Percentiles rank a stretch among this genome's conserved stretches.
These are phyloP conservation scores for Clitopilus passeckerianus DNA, from an alignment of 768 basidiomycete species.

Conservation along the genomic window DNA sequence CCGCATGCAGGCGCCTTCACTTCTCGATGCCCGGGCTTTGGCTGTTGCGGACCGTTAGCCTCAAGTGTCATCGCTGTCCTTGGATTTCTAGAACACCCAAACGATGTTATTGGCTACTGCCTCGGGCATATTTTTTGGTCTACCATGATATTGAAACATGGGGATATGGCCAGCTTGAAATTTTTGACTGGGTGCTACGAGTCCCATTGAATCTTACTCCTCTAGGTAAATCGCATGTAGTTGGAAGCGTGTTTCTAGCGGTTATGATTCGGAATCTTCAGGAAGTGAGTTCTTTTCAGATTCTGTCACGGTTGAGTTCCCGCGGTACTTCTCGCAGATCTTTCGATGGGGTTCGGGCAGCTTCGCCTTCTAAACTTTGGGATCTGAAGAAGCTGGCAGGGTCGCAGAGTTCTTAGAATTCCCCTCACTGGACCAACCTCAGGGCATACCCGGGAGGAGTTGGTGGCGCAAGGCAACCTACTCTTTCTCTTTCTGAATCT, in stretches of 20 bases:
- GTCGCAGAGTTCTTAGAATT: neutral
- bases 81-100: neutral
- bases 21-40: too few relatives aligned
- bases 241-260: neutral
- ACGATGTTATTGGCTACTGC: neutral
- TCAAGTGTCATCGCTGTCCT: too few relatives aligned
- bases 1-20: neutral
- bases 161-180: neutral
- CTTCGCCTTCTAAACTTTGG: neutral
- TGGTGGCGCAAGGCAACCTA: neutral
- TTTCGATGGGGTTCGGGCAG: neutral
- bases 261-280: neutral
- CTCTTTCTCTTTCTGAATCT: neutral
- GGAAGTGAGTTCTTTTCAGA: neutral
- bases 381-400: neutral
- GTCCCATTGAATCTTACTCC: neutral
- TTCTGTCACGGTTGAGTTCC: neutral
- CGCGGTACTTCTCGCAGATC: neutral
- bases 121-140: neutral
- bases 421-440: neutral
- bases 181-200: neutral
- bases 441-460: neutral
- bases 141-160: neutral
- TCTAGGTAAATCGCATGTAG: neutral
- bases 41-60: too few relatives aligned